phyloP scores from a whole-genome alignment of 306 rosid genomes.

The Luffa acutangula region DNA sequence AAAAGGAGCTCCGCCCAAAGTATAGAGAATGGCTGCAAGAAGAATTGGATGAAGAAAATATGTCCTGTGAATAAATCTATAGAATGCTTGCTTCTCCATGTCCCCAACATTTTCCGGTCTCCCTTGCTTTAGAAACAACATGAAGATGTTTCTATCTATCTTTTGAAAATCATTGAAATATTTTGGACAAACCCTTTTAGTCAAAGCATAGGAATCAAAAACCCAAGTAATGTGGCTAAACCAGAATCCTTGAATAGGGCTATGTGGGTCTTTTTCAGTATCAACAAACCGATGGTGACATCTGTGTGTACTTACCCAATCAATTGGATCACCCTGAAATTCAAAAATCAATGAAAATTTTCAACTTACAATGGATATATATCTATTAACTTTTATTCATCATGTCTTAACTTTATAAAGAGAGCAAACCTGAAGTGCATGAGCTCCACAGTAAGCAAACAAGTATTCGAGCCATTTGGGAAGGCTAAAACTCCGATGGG shows the following conservation, averaged over 20 bases:
- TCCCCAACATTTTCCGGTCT: slow-evolving; percentile 46
- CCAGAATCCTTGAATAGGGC: slow-evolving; percentile 85
- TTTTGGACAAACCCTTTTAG: slow-evolving; percentile 33
- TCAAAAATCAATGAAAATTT: not conserved
- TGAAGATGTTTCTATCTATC: not conserved
- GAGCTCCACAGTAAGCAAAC: slow-evolving; percentile 71
- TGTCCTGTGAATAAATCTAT: slow-evolving; percentile 46
- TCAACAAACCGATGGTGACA: slow-evolving; percentile 85
- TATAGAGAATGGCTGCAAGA: slow-evolving; percentile 51
- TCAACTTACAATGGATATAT: not conserved
- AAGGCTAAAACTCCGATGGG: slow-evolving; percentile 44
- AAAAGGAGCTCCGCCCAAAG: slow-evolving; percentile 67
- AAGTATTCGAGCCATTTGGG: slow-evolving; percentile 77
- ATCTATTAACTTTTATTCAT: too few relatives aligned
- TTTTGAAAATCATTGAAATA: not conserved
- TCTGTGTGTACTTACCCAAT: slow-evolving; percentile 89
- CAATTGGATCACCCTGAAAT: slow-evolving; percentile 72
- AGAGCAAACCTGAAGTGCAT: slow-evolving; percentile 56
- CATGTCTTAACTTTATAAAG: too few relatives aligned
- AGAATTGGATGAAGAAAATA: slow-evolving; percentile 59
- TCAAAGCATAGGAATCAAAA: slow-evolving; percentile 44
- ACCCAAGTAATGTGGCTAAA: slow-evolving; percentile 80
- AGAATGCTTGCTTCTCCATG: slow-evolving; percentile 64
- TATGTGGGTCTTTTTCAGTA: slow-evolving; percentile 82
- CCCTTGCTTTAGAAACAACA: slow-evolving; percentile 23